Evolutionary conservation across 164 flowering plant species (phyloP).

Genomic region (Buxus sempervirens): DNA sequence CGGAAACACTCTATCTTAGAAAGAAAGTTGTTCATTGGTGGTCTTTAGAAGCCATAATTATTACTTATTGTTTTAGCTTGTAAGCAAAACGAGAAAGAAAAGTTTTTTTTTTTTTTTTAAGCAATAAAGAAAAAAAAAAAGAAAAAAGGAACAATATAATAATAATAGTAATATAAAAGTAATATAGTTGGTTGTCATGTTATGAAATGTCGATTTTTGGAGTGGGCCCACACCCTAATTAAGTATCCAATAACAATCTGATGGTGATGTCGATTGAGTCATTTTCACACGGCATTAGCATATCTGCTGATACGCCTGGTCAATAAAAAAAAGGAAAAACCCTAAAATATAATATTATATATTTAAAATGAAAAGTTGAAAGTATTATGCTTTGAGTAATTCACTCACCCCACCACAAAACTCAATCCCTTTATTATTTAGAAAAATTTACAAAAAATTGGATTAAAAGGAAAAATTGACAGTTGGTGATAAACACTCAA

Average conservation of each 20-base stretch:
- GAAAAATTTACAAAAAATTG: too few relatives aligned
- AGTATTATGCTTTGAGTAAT: too few relatives aligned
- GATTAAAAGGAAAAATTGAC: too few relatives aligned
- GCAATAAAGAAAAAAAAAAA: neutral
- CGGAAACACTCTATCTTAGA: constrained; percentile 2
- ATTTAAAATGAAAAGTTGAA: too few relatives aligned
- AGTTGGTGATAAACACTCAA: too few relatives aligned
- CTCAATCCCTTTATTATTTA: too few relatives aligned
- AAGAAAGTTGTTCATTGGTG: neutral
- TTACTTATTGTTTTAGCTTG: constrained; percentile 3
- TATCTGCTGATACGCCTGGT: constrained; percentile 5
- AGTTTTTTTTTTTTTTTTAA: neutral
- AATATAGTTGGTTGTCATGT: too few relatives aligned
- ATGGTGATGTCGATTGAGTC: constrained; percentile 14
- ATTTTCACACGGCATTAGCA: constrained; percentile 9
- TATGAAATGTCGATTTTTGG: neutral
- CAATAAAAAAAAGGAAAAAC: neutral
- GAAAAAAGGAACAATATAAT: neutral
- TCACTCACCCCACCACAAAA: too few relatives aligned
- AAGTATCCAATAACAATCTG: constrained; percentile 9
- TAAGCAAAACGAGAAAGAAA: constrained; percentile 6
- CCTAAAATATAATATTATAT: neutral
- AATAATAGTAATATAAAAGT: too few relatives aligned
- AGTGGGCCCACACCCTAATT: neutral
- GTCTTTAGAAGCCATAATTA: neutral